Conservation (phyloP, 2,329 filamentous ascomycete genomes). For the Coniochaeta hoffmannii region DNA sequence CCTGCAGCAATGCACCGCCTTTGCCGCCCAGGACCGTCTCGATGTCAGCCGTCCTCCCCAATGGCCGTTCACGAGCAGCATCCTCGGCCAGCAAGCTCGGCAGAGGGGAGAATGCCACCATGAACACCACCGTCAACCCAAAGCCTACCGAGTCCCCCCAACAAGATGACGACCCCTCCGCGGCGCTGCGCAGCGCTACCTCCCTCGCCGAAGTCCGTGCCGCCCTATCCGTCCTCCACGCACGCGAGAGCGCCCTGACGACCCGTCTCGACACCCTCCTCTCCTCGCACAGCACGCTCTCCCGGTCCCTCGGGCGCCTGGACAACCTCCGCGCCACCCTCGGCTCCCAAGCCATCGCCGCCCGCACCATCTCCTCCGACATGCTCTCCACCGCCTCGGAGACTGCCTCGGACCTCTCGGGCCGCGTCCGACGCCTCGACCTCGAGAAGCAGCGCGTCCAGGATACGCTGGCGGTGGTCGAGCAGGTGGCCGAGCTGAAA, state of each 20-base stretch:
- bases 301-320: conserved; percentile 77
- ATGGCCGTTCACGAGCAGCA: conserved; percentile 6
- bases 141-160: conserved; percentile 3
- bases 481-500: conserved; percentile 95
- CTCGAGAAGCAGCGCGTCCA: conserved; percentile 87
- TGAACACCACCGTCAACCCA: conserved; percentile 8
- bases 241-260: conserved; percentile 68
- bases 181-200: conserved; percentile 58
- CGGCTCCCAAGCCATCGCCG: conserved; percentile 77
- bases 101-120: conserved; percentile 10
- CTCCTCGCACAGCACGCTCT: conserved; percentile 77
- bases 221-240: conserved; percentile 66
- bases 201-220: conserved; percentile 74
- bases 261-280: conserved; percentile 69
- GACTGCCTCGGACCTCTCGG: conserved; percentile 79
- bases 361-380: conserved; percentile 75
- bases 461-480: conserved; percentile 82
- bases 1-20: not conserved
- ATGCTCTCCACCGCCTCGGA: conserved; percentile 84
- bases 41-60: conserved; percentile 2
- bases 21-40: not conserved
- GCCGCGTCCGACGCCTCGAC: conserved; percentile 80
- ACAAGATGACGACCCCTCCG: conserved; percentile 10
- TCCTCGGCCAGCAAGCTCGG: conserved; percentile 8
- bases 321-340: conserved; percentile 85